Conservation (phyloP, 2,329 filamentous ascomycete species). For the Hypoxylon sp. region DNA sequence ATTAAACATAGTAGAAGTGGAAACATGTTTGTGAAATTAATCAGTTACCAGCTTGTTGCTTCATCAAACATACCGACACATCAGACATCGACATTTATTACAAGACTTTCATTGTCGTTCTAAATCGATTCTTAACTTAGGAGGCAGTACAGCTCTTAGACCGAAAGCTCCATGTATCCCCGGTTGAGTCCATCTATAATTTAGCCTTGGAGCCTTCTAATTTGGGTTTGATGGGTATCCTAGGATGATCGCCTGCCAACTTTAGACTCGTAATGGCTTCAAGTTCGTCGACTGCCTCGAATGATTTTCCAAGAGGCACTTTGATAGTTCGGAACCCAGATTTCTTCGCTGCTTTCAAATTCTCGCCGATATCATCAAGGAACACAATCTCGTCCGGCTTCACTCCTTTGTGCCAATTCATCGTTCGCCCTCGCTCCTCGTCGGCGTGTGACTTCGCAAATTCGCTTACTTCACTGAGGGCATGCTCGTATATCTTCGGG, state of each 20-base stretch:
- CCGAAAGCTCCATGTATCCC: neutral
- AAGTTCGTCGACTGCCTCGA: conserved; percentile 83
- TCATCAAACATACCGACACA: neutral
- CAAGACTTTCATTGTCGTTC: neutral
- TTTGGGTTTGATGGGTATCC: conserved; percentile 59
- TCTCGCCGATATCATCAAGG: conserved; percentile 93
- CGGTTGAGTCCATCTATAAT: conserved; percentile 52
- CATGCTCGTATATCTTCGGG: conserved; percentile 80
- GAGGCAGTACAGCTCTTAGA: neutral
- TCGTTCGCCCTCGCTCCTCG: conserved; percentile 53
- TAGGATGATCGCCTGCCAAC: conserved; percentile 67
- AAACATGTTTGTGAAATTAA: neutral
- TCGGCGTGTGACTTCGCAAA: conserved; percentile 66
- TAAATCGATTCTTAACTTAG: neutral
- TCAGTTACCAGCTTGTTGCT: neutral
- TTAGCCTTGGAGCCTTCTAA: conserved; percentile 54
- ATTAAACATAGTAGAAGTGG: neutral
- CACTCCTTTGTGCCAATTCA: conserved; percentile 65
- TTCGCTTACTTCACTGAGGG: conserved; percentile 74
- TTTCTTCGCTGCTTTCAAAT: conserved; percentile 81
- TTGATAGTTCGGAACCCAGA: conserved; percentile 86
- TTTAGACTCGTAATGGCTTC: conserved; percentile 78
- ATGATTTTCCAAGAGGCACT: conserved; percentile 81
- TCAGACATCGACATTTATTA: neutral
- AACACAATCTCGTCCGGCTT: conserved; percentile 80